Percentiles rank a stretch among this genome's conserved stretches.
These are phyloP conservation scores for Zymoseptoria tritici DNA, from an alignment of 2,329 filamentous ascomycete genomes.

Conservation along the genomic window DNA sequence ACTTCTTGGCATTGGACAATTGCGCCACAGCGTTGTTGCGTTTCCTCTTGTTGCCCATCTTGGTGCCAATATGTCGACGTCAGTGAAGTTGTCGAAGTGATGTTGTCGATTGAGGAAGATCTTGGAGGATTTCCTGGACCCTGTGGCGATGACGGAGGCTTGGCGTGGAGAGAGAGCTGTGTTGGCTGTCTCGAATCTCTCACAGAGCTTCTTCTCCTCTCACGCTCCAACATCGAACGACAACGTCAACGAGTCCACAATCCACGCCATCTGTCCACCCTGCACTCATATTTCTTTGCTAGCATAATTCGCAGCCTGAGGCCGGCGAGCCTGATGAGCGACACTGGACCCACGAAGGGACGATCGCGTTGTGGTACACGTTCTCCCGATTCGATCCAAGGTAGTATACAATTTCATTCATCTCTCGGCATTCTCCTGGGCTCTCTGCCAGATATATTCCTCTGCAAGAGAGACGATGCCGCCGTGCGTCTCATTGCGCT, in stretches of 20 bases:
- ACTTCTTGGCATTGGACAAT: not conserved
- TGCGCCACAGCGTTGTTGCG: slow-evolving; percentile 3
- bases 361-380: too few relatives aligned
- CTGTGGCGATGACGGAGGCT: not conserved
- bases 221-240: not conserved
- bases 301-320: not conserved
- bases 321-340: not conserved
- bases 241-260: not conserved
- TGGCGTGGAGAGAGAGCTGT: not conserved
- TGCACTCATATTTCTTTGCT: not conserved
- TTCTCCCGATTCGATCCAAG: too few relatives aligned
- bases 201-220: not conserved
- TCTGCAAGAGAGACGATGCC: too few relatives aligned
- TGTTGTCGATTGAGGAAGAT: not conserved
- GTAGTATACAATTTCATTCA: too few relatives aligned
- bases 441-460: too few relatives aligned
- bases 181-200: not conserved
- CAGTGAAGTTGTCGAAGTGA: not conserved
- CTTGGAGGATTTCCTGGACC: not conserved
- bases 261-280: not conserved
- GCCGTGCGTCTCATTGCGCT: too few relatives aligned
- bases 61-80: not conserved
- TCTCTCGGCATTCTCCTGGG: too few relatives aligned
- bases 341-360: too few relatives aligned
- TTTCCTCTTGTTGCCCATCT: slow-evolving; percentile 5